phyloP scores from a whole-genome alignment of 148 eudicot species.

The Rhododendron henanense region DNA sequence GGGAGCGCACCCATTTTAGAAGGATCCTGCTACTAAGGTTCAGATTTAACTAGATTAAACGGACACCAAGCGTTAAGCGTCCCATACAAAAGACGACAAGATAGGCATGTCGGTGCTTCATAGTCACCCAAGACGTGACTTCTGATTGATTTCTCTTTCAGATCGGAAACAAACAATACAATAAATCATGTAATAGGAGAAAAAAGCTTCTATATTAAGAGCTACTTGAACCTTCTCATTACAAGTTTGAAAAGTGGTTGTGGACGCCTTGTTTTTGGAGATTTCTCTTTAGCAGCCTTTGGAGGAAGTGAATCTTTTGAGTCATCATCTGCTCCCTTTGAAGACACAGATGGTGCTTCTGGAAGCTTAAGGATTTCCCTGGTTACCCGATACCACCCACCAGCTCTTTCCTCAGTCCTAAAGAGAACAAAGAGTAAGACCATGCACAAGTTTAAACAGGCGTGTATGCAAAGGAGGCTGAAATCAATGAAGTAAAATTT shows the following conservation, averaged over 20 bases:
- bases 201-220: not conserved
- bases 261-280: slow-evolving; percentile 76
- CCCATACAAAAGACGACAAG: not conserved
- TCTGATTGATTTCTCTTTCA: not conserved
- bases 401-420: slow-evolving; percentile 95
- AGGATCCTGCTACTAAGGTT: not conserved
- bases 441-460: not conserved
- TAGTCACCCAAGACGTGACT: not conserved
- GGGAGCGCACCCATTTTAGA: too few relatives aligned
- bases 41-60: not conserved
- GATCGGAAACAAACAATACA: not conserved
- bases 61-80: not conserved
- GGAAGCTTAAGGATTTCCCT: slow-evolving; percentile 94
- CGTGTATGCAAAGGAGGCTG: not conserved
- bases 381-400: slow-evolving; percentile 95
- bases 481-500: not conserved
- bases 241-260: slow-evolving; percentile 96
- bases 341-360: slow-evolving; percentile 75
- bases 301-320: slow-evolving; percentile 55
- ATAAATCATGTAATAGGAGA: not conserved
- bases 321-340: slow-evolving; percentile 62
- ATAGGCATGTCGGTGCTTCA: not conserved
- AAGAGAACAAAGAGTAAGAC: slow-evolving; percentile 12
- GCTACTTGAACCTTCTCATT: slow-evolving; percentile 72
- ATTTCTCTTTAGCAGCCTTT: slow-evolving; percentile 73